Evolutionary conservation across 192 early-diverging fungal species (phyloP).

Genomic region (Coemansia sp.): DNA sequence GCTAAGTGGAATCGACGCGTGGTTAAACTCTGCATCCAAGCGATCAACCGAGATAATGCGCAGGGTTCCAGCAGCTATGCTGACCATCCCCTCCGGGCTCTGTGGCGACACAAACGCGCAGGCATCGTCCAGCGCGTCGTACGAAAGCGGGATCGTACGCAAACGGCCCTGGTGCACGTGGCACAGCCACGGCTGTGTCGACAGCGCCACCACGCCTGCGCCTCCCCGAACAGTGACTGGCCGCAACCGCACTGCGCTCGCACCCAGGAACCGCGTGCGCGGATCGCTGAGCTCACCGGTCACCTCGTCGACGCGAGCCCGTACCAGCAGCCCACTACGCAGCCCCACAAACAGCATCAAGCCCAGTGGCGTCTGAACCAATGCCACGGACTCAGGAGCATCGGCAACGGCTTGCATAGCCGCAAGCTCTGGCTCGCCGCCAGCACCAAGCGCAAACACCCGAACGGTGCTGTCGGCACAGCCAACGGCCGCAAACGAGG

Average conservation of each 20-base stretch:
- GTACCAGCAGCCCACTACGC: slow-evolving; percentile 83
- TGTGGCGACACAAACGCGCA: slow-evolving; percentile 80
- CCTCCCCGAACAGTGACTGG: slow-evolving; percentile 62
- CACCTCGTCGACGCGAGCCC: slow-evolving; percentile 78
- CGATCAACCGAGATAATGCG: slow-evolving; percentile 85
- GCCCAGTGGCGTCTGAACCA: slow-evolving; percentile 57
- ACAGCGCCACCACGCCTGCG: slow-evolving; percentile 77
- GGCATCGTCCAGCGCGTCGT: slow-evolving; percentile 83
- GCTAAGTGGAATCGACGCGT: slow-evolving; percentile 75
- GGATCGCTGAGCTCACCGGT: slow-evolving; percentile 82
- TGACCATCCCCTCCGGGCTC: slow-evolving; percentile 86
- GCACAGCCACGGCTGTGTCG: slow-evolving; percentile 85
- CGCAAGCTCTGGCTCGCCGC: slow-evolving; percentile 70
- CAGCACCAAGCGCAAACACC: slow-evolving; percentile 78
- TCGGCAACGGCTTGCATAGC: slow-evolving; percentile 73
- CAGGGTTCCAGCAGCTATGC: slow-evolving; percentile 81
- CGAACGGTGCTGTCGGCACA: slow-evolving; percentile 92
- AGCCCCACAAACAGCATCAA: slow-evolving; percentile 86
- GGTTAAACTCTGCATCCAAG: slow-evolving; percentile 80
- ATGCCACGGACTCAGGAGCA: slow-evolving; percentile 68
- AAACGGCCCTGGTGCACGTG: slow-evolving; percentile 73
- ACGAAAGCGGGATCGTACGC: slow-evolving; percentile 80
- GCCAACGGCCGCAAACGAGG: slow-evolving; percentile 85
- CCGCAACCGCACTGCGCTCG: slow-evolving; percentile 81
- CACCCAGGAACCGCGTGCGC: slow-evolving; percentile 82